Base-by-base conservation (phyloP, 225 moss, liverwort and hornwort species). In the Sphagnum contortum region DNA sequence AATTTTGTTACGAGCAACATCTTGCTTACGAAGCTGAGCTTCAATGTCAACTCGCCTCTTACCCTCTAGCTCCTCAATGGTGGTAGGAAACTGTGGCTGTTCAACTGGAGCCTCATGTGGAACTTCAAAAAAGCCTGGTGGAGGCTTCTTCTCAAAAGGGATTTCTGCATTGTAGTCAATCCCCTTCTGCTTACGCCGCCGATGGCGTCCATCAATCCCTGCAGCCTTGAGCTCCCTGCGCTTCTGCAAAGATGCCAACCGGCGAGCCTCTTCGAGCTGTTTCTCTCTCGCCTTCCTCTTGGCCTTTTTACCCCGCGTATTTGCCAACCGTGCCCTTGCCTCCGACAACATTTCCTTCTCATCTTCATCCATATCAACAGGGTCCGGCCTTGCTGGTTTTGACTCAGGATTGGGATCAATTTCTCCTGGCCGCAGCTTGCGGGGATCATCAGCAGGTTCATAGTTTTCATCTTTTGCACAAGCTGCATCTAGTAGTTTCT, bases 301-400 rank as follows among this genome's bases (percentile, higher is more conserved):
- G 5, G 94, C 94, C 73, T 94, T 94, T 82, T 94, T 94, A 48
- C 94, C 91, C 51, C 91, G 75, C 13, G 94, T 94, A 52, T 94
- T 94, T 45, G 94, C 94, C 77, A 94, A 68, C 75, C 94, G 88
- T 0, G 91, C 94, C 75, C 94, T 94, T 2, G 94, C 94, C 69
- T 91, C 91, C 51, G 94, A 94, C 47, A 94, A 65, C 94, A 89
- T 94, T 72, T 94, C 91, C 86, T 91, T 94, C 66, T 96, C 95
- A 71, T 94, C 91, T 73, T 94, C 94, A 66, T 92, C 92, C 95
- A 96, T 92, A 71, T 96, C 90, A 48, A 96, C 92, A 55, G 90
- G 92, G 73, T 96, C 92, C 6, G 95, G 95, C 77, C 90, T 84
- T 6, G 95, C 95, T 12, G 90, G 95, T 77, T 92, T 96, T 2